These are phyloP conservation scores for Salix suchowensis DNA, from an alignment of 345 rosid genomes.

Conservation along the genomic window DNA sequence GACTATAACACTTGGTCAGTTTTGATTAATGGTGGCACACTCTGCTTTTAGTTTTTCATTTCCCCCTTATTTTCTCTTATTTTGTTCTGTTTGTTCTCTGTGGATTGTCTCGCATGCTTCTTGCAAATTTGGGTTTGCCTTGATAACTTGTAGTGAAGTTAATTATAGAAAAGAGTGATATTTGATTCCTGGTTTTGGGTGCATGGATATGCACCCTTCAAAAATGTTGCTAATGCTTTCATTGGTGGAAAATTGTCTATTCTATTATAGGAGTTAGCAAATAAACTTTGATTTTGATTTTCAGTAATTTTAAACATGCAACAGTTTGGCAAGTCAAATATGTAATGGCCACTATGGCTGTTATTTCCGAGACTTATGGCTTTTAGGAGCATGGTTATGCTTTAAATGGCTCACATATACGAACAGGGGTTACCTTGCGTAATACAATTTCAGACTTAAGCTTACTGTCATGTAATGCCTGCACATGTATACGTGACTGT, in stretches of 20 bases:
- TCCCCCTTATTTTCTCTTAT: neutral
- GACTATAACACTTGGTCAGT: neutral
- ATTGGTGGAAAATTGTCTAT: neutral
- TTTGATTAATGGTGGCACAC: neutral
- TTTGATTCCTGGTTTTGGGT: neutral
- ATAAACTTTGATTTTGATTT: neutral
- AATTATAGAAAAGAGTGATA: neutral
- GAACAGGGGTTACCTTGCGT: neutral
- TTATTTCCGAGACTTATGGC: neutral
- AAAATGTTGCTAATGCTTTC: neutral
- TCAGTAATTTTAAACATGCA: neutral
- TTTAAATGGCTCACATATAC: neutral
- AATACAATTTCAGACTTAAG: neutral
- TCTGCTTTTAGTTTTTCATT: neutral
- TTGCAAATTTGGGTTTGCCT: neutral
- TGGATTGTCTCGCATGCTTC: neutral
- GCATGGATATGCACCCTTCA: neutral
- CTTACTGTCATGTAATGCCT: neutral
- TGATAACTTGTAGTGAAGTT: neutral
- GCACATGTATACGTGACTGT: neutral
- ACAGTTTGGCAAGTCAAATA: neutral
- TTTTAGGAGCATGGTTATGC: neutral
- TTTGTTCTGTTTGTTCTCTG: neutral
- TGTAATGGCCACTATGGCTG: neutral
- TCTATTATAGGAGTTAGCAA: neutral